Evolutionary conservation across 345 rosid genomes (phyloP), one percentile per base, ranked within the genome.

Genomic region (Syzygium grande): DNA sequence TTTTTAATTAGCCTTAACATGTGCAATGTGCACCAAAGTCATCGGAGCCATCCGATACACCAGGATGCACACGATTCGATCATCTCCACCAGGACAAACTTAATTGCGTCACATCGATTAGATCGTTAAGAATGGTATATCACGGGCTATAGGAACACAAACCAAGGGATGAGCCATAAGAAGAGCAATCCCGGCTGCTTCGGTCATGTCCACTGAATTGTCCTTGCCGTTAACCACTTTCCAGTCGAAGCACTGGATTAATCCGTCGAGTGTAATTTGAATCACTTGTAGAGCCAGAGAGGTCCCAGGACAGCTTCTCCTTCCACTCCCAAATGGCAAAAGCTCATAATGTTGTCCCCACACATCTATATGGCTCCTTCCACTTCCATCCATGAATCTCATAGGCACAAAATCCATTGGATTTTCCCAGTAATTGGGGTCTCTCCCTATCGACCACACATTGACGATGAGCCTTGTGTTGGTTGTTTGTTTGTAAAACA

Each of bases 271-370:
- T 3, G 88, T 51, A 9, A 34, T 61, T 9, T 56, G 85, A 41
- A 87, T 84, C 86, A 80, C 88, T 59, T 30, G 80, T 16, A 87
- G 77, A 13, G 88, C 86, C 85, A 87, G 30, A 22, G 88, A 80
- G 53, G 58, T 41, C 56, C 80, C 17, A 16, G 88, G 88, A 68
- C 88, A 84, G 41, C 86, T 52, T 68, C 86, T 56, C 78, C 88
- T 83, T 63, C 86, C 88, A 17, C 51, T 80, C n/a, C 84, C 89
- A 30, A 87, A 87, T 4, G 83, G 83, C 51, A 87, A 49, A 51
- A 87, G 52, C 83, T 87, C 22, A 51, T 83, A 87, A 61, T 59
- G 23, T 43, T 34, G 86, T 43, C 89, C 88, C 83, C 86, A 17
- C 6, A 87, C 29, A 13, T 87, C 86, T 34, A 84, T 30, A 30